Conservation (phyloP, 208 protist species). For the Leishmania mexicana region DNA sequence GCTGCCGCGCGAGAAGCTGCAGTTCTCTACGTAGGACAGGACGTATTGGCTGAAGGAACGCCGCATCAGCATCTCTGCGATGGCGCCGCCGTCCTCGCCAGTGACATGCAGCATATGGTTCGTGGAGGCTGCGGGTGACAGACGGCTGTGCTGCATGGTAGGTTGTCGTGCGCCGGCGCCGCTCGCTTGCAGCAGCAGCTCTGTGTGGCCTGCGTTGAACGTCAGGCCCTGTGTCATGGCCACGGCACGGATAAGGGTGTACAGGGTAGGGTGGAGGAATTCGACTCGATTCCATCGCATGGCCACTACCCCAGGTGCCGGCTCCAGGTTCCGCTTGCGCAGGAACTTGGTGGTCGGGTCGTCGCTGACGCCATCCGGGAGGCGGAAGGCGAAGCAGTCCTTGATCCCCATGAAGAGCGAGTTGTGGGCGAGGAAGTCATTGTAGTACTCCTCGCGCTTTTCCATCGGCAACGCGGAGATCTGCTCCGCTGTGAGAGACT, state of each 20-base stretch:
- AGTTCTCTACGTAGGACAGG: slow-evolving; percentile 36
- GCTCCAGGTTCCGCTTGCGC: slow-evolving; percentile 44
- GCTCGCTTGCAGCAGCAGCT: neutral
- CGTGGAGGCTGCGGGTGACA: neutral
- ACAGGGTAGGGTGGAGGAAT: slow-evolving; percentile 54
- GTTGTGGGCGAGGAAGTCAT: slow-evolving; percentile 23
- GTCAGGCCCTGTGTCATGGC: slow-evolving; percentile 43
- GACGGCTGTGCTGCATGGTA: neutral
- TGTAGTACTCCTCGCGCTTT: slow-evolving; percentile 38
- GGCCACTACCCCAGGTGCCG: slow-evolving; percentile 43
- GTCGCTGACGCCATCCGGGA: slow-evolving; percentile 42
- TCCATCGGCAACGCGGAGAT: slow-evolving; percentile 29
- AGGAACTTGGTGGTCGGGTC: slow-evolving; percentile 52
- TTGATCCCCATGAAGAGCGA: slow-evolving; percentile 55
- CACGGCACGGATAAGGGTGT: slow-evolving; percentile 45
- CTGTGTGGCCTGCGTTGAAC: slow-evolving; percentile 11
- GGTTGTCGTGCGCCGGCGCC: neutral
- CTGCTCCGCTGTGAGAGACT: neutral
- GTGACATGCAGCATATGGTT: neutral
- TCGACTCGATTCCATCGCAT: slow-evolving; percentile 73
- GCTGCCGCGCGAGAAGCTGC: slow-evolving; percentile 33
- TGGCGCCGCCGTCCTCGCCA: neutral
- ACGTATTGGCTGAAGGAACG: slow-evolving; percentile 36
- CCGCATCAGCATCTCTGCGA: neutral
- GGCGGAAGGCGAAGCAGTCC: slow-evolving; percentile 54